Percentiles rank a stretch among this genome's conserved stretches.
phyloP scores from a whole-genome alignment of 305 asterid species.

The Salvia sclarea region DNA sequence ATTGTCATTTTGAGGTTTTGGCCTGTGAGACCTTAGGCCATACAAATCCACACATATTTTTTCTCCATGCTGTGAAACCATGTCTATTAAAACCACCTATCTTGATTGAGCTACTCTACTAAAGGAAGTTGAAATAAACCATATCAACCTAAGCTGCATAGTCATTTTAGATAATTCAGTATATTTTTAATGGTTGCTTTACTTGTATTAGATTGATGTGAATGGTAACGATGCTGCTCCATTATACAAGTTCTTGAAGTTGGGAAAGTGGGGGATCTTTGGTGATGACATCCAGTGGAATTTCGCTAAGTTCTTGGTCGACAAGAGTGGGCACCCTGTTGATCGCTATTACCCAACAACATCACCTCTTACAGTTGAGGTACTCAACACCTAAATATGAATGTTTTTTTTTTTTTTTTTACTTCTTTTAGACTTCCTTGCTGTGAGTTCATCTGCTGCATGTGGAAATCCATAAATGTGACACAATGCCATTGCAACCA shows the following conservation, averaged over 20 bases:
- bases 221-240: slow-evolving; percentile 66
- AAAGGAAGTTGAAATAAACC: background rate
- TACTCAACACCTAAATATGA: slow-evolving; percentile 16
- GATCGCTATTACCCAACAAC: slow-evolving; percentile 85
- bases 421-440: background rate
- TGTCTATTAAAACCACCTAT: background rate
- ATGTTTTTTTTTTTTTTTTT: background rate
- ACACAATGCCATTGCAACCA: background rate
- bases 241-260: slow-evolving; percentile 72
- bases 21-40: background rate
- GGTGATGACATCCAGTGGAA: slow-evolving; percentile 88
- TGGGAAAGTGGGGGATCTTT: slow-evolving; percentile 73
- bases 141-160: slow-evolving; percentile 5
- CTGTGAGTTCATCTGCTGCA: background rate
- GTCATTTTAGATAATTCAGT: background rate
- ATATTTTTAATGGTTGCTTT: background rate
- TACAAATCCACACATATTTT: background rate
- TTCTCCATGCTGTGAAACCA: background rate
- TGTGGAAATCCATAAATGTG: background rate
- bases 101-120: background rate
- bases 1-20: background rate
- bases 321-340: slow-evolving; percentile 66
- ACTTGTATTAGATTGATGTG: slow-evolving; percentile 61
- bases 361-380: slow-evolving; percentile 81
- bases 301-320: slow-evolving; percentile 76